A percentile compares a stretch with the other conserved stretches of the same genome.
phyloP scores from a whole-genome alignment of 164 flowering plant genomes.

The Saururus chinensis region DNA sequence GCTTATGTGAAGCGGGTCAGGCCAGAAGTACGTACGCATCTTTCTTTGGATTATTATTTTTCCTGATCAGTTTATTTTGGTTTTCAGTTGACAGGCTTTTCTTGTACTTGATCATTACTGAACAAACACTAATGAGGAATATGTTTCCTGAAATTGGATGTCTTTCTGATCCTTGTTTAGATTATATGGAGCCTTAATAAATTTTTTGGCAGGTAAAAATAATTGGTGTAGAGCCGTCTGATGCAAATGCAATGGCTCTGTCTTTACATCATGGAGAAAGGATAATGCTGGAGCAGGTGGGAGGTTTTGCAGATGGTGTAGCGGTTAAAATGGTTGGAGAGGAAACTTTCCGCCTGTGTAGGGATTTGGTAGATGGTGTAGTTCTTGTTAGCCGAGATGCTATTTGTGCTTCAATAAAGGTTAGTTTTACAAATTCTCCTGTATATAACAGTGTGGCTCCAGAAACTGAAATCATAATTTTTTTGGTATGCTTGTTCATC shows the following conservation, averaged over 20 bases:
- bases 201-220: constrained; percentile 56
- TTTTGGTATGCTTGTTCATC: no score
- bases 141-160: neutral
- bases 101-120: neutral
- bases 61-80: neutral
- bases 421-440: constrained; percentile 9
- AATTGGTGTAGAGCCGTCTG: constrained; percentile 94
- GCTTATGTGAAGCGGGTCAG: constrained; percentile 80
- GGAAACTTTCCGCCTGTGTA: constrained; percentile 86
- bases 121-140: neutral
- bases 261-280: constrained; percentile 86
- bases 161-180: neutral
- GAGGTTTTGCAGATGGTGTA: constrained; percentile 99
- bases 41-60: neutral
- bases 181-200: neutral
- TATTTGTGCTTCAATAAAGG: constrained; percentile 99
- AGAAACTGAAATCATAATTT: no score
- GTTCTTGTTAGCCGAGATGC: constrained; percentile 98
- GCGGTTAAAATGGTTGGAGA: constrained; percentile 97
- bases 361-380: constrained; percentile 83
- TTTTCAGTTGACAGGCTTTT: neutral
- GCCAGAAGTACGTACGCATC: constrained; percentile 49
- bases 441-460: neutral
- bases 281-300: constrained; percentile 77
- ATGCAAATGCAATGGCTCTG: constrained; percentile 99